Evolutionary conservation across 2,329 filamentous ascomycete species (phyloP), one percentile per base, ranked within the genome.

Genomic region (Hypoxylon sp.): DNA sequence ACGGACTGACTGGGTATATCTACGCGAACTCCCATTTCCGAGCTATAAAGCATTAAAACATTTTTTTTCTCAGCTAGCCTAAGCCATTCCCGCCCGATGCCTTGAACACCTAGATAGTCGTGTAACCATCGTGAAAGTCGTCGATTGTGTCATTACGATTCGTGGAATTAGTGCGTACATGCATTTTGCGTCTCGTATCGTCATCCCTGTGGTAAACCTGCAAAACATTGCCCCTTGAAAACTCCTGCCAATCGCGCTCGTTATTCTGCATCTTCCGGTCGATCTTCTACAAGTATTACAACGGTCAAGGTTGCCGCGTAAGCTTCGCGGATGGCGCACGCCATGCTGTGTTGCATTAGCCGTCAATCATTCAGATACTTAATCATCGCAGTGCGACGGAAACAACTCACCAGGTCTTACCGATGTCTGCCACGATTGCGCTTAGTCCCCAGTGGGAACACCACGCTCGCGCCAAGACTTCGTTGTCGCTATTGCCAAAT

Each of bases 391-490:
- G 48, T 66, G 61, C 40, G 7, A 70, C 33, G 27, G 53, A 46
- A 44, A 55, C 13, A 67, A 83, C 87, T 78, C 74, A 89, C 87
- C 88, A 94, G 14, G 91, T 93, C 81, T 85, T 88, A 65, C 86
- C 82, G 58, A 92, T 78, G 78, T 93, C 90, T 7, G 91, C 91
- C 64, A 93, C 86, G 17, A 94, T 81, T 0, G 92, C 91, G 75
- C 86, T 90, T 73, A 93, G 80, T 2, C 92, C 92, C 87, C 91
- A 92, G 74, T 93, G 90, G 61, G 90, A 87, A 77, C 91, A 94
- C 92, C 92, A 94, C 6, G 92, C 91, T 69, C 92, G 83, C 0
- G 90, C 91, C 73, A 94, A 85, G 3, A 93, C 91, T 79, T 94
- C 92, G 72, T 94, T 93, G 78, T 94, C 92, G 54, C 84, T 83